phyloP scores from a whole-genome alignment of 768 basidiomycete species.

The Candolleomyces efflorescens region DNA sequence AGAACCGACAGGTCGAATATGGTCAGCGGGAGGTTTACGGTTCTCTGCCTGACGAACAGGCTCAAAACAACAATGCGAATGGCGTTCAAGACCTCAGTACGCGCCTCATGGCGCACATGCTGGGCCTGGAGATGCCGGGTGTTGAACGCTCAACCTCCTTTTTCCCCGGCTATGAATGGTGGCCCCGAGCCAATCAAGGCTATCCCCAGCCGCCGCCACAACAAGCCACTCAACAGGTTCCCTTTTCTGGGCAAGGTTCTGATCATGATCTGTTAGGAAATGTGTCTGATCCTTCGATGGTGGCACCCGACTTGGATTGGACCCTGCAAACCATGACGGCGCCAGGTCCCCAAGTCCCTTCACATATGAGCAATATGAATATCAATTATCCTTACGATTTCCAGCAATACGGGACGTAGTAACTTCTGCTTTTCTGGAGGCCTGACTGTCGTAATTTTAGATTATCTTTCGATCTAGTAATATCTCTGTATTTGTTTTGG shows the following conservation, averaged over 20 bases:
- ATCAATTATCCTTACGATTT: slow-evolving; percentile 28
- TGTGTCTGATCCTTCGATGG: slow-evolving; percentile 1
- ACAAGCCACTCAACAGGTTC: not conserved
- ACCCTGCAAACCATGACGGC: slow-evolving; percentile 4
- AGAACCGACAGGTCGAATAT: slow-evolving; percentile 45
- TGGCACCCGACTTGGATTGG: slow-evolving; percentile 8
- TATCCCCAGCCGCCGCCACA: not conserved
- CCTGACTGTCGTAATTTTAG: not conserved
- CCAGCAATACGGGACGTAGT: slow-evolving; percentile 24
- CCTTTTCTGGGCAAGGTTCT: slow-evolving; percentile 5
- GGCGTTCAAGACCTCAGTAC: slow-evolving; percentile 63
- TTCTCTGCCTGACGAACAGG: slow-evolving; percentile 12
- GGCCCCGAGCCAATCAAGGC: slow-evolving; percentile 42
- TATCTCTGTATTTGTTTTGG: not conserved
- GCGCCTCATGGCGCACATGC: slow-evolving; percentile 69
- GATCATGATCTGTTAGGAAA: not conserved
- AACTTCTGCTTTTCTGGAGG: not conserved
- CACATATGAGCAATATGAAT: slow-evolving; percentile 13
- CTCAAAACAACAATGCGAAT: slow-evolving; percentile 25
- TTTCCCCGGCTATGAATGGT: slow-evolving; percentile 62
- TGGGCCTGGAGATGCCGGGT: slow-evolving; percentile 62
- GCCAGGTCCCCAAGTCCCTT: slow-evolving; percentile 11
- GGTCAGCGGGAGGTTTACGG: slow-evolving; percentile 38
- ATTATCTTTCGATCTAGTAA: slow-evolving; percentile 3
- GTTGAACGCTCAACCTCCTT: slow-evolving; percentile 57